Conservation (phyloP, 192 early-diverging fungal genomes). For the Funneliformis mosseae region DNA sequence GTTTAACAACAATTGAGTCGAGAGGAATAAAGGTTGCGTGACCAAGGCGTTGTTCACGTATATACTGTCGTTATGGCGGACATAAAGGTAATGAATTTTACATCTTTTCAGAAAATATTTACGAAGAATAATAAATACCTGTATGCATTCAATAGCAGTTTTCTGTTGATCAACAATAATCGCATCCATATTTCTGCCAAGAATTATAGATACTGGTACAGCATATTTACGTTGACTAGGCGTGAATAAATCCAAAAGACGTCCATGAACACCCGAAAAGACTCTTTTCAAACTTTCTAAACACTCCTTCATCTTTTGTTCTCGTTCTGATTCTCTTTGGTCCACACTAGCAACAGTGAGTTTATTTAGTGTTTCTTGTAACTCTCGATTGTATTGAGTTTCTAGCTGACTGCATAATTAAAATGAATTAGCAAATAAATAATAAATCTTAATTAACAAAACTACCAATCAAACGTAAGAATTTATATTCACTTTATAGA, state of each 20-base stretch:
- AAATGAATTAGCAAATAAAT: too few relatives aligned
- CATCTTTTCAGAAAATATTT: too few relatives aligned
- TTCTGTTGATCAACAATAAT: slow-evolving; percentile 92
- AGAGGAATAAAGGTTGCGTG: slow-evolving; percentile 95
- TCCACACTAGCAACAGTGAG: slow-evolving; percentile 83
- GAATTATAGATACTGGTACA: slow-evolving; percentile 77
- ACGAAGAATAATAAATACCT: slow-evolving; percentile 48
- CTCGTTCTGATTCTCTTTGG: slow-evolving; percentile 81
- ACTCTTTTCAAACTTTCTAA: slow-evolving; percentile 80
- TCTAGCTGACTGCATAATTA: slow-evolving; percentile 55
- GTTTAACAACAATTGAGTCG: slow-evolving; percentile 73
- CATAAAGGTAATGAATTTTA: too few relatives aligned
- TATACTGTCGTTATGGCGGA: slow-evolving; percentile 59
- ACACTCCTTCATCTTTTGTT: slow-evolving; percentile 74
- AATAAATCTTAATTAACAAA: background rate
- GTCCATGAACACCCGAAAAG: slow-evolving; percentile 89
- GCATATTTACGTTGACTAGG: slow-evolving; percentile 95
- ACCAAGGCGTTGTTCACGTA: slow-evolving; percentile 90
- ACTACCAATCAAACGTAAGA: slow-evolving; percentile 10
- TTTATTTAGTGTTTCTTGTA: slow-evolving; percentile 72
- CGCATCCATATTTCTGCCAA: slow-evolving; percentile 92
- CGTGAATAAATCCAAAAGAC: slow-evolving; percentile 85
- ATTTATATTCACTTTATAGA: slow-evolving; percentile 49
- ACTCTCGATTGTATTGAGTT: slow-evolving; percentile 82
- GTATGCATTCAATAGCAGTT: slow-evolving; percentile 95